Evolutionary conservation across 2,329 filamentous ascomycete genomes (phyloP).

Genomic region (Arthrobotrys sinensis): DNA sequence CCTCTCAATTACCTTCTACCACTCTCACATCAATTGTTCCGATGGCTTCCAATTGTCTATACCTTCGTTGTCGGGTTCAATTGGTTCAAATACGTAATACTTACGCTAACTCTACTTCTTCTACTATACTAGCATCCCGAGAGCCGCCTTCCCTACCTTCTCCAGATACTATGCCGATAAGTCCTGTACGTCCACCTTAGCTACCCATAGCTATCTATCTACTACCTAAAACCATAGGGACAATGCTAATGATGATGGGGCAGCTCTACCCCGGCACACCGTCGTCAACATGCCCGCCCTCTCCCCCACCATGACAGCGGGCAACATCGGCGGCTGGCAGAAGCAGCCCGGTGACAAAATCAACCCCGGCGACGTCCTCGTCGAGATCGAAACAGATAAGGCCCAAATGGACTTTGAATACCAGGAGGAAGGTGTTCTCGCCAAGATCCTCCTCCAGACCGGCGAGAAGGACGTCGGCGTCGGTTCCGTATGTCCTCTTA

Average conservation of each 20-base stretch:
- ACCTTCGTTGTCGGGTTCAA: background rate
- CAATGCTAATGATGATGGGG: too few relatives aligned
- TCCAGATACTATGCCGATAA: constrained; percentile 60
- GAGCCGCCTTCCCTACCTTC: constrained; percentile 45
- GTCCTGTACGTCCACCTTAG: constrained; percentile 52
- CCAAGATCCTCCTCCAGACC: constrained; percentile 92
- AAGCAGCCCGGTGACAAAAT: constrained; percentile 94
- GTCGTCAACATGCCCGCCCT: constrained; percentile 98
- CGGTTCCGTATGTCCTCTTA: constrained; percentile 82
- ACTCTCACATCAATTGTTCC: background rate
- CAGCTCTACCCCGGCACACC: constrained; percentile 93
- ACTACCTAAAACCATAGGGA: too few relatives aligned
- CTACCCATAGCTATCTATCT: too few relatives aligned
- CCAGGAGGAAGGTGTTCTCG: constrained; percentile 96
- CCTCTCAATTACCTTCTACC: constrained; percentile 7
- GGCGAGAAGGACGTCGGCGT: constrained; percentile 95
- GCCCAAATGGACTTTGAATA: constrained; percentile 99
- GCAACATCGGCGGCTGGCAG: constrained; percentile 97
- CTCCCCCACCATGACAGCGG: constrained; percentile 96
- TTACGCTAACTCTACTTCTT: constrained; percentile 36
- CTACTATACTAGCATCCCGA: constrained; percentile 29
- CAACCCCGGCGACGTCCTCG: constrained; percentile 91
- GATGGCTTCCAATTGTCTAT: background rate
- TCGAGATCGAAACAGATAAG: constrained; percentile 99
- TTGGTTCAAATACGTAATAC: constrained; percentile 11